These are phyloP conservation scores for Botryotinia globosa DNA, from an alignment of 2,329 filamentous ascomycete species.

Conservation along the genomic window DNA sequence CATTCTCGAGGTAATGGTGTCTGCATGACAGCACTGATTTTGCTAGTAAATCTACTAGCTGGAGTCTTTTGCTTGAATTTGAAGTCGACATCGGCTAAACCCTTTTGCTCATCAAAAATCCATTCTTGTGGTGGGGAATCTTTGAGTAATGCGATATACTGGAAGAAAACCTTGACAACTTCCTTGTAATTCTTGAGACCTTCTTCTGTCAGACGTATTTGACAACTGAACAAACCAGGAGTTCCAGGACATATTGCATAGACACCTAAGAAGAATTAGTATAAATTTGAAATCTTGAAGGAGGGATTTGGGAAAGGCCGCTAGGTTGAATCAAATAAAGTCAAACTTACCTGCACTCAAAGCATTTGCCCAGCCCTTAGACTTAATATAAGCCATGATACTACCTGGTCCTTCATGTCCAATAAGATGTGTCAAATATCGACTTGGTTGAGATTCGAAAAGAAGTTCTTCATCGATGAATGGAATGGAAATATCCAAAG, in stretches of 20 bases:
- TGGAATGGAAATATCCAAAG: constrained; percentile 64
- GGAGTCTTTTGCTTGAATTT: constrained; percentile 91
- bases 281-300: background rate
- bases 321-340: background rate
- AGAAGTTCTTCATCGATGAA: constrained; percentile 67
- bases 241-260: constrained; percentile 62
- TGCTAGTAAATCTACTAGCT: constrained; percentile 84
- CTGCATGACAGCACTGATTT: constrained; percentile 84
- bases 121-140: constrained; percentile 81
- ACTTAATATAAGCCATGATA: constrained; percentile 68
- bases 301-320: background rate
- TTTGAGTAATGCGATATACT: constrained; percentile 82
- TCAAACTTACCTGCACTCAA: constrained; percentile 50
- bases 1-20: constrained; percentile 81
- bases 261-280: constrained; percentile 44
- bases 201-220: constrained; percentile 64
- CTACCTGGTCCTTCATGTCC: constrained; percentile 74
- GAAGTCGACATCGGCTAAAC: constrained; percentile 89
- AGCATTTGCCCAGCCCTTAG: constrained; percentile 68
- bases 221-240: constrained; percentile 63
- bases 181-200: constrained; percentile 57
- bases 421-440: constrained; percentile 70
- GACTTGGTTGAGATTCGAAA: constrained; percentile 65
- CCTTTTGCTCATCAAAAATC: constrained; percentile 91
- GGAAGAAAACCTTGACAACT: constrained; percentile 65